Evolutionary conservation across 2,329 filamentous ascomycete genomes (phyloP), one percentile per base, ranked within the genome.

Genomic region (Rachicladosporium sp.): DNA sequence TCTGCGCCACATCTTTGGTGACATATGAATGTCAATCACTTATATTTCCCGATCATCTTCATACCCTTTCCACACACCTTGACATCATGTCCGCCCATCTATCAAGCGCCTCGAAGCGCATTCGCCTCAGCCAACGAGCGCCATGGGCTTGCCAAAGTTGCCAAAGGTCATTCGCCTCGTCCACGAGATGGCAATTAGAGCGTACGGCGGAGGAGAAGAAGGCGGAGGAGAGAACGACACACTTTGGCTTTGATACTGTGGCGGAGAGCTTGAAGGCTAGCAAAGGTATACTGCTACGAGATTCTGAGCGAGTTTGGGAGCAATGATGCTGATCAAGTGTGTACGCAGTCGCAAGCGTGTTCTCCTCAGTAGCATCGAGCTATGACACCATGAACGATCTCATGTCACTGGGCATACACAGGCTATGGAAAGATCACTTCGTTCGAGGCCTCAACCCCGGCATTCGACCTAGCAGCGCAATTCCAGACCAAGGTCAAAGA

Each of bases 331-430:
- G 34, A 53, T 36, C 15, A 10, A 8, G 2, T 30, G 9, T 10
- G 70, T 10, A 2, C 49, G 61, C 67, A 71, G 88, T 95, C 31
- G 82, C 82, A 44, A 78, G 76, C 32, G 91, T 98, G 43, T 98
- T 98, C 68, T 89, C 85, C 62, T 95, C 82, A 50, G 91, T 98
- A 31, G 91, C 91, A 50, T 79, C 84, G 46, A 86, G 82, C 11
- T 98, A 98, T 66, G 91, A 98, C 63, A 82, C 80, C 46, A 98
- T 98, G 91, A 98, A 98, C 67, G 91, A 98, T 62, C 74, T 96
- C 50, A 98, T 98, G 91, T 96, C 91, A 6, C 76, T 98, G 35
- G 91, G 91, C 40, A 88, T 94, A 65, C 91, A 98, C 63, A 82
- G 91, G 33, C 69, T 98, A 30, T 98, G 91, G 91, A 98, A 83